A percentile compares a stretch with the other conserved stretches of the same genome.
Evolutionary conservation across 2,329 filamentous ascomycete genomes (phyloP).

Genomic region (Gnomoniopsis smithogilvyi): DNA sequence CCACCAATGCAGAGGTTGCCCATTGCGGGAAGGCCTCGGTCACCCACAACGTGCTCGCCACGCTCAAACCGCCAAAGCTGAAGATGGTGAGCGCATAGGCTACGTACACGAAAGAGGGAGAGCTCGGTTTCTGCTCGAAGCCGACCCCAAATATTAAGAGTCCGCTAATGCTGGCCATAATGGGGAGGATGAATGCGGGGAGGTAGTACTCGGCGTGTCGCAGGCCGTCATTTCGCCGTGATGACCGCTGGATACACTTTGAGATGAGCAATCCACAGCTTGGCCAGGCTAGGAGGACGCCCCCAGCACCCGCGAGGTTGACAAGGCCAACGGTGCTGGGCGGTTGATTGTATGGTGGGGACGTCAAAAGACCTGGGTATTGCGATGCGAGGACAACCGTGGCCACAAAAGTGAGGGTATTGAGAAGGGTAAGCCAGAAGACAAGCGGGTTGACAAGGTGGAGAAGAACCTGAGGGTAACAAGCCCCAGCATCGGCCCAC

Average conservation of each 20-base stretch:
- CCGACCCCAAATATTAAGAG: not conserved
- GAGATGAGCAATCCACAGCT: not conserved
- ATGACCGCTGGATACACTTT: not conserved
- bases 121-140: not conserved
- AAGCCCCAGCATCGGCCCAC: not conserved
- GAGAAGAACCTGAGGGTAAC: not conserved
- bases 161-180: not conserved
- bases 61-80: not conserved
- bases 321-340: not conserved
- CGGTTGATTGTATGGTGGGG: not conserved
- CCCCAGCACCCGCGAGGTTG: not conserved
- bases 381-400: not conserved
- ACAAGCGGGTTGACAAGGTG: not conserved
- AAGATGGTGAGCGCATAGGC: not conserved
- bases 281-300: not conserved
- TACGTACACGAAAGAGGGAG: not conserved
- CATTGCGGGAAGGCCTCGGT: not conserved
- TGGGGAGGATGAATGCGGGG: slow-evolving; percentile 19
- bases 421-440: not conserved
- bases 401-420: not conserved
- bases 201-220: slow-evolving; percentile 26
- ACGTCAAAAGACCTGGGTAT: not conserved
- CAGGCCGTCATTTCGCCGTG: slow-evolving; percentile 21
- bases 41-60: not conserved
- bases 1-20: not conserved